phyloP scores from a whole-genome alignment of 1,284 basidiomycete species.

The Microbotryum lychnidis-dioicae region DNA sequence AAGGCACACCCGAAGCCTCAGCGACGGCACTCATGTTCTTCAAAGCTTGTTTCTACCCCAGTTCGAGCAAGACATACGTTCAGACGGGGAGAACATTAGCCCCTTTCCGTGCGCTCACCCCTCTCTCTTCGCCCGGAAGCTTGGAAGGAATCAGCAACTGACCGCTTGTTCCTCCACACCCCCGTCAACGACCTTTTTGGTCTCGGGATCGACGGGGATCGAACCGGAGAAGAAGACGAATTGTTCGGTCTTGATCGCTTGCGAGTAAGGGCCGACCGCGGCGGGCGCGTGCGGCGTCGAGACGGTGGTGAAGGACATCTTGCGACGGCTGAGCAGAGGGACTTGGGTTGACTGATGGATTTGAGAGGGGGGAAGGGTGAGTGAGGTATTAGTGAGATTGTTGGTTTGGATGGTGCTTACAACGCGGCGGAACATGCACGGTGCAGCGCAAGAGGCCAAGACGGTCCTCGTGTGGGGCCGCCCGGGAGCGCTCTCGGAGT shows the following conservation, averaged over 20 bases:
- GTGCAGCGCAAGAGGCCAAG: too few species aligned
- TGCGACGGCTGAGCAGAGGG: background rate
- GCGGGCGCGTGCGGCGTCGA: conserved; percentile 51
- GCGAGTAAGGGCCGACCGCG: conserved; percentile 83
- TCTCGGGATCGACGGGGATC: conserved; percentile 72
- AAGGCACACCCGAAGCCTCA: conserved; percentile 66
- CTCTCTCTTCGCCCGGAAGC: too few species aligned
- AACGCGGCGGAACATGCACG: too few species aligned
- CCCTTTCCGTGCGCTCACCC: background rate
- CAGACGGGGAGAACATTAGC: too few species aligned
- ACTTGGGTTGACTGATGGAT: background rate
- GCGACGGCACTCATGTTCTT: conserved; percentile 79
- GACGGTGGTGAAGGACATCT: conserved; percentile 13
- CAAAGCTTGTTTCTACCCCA: conserved; percentile 56
- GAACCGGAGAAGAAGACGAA: conserved; percentile 79
- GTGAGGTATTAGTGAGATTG: background rate
- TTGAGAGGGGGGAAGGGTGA: background rate
- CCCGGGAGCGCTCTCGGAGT: too few species aligned
- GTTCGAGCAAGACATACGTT: background rate
- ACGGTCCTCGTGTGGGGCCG: too few species aligned
- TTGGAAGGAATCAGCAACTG: background rate
- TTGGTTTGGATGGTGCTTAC: too few species aligned
- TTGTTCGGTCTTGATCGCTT: conserved; percentile 71
- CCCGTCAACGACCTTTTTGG: conserved; percentile 63
- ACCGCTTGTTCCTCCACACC: conserved; percentile 73